Base-by-base conservation (phyloP, 371 early-diverging fungal genomes). In the Dichotomocladium elegans region DNA sequence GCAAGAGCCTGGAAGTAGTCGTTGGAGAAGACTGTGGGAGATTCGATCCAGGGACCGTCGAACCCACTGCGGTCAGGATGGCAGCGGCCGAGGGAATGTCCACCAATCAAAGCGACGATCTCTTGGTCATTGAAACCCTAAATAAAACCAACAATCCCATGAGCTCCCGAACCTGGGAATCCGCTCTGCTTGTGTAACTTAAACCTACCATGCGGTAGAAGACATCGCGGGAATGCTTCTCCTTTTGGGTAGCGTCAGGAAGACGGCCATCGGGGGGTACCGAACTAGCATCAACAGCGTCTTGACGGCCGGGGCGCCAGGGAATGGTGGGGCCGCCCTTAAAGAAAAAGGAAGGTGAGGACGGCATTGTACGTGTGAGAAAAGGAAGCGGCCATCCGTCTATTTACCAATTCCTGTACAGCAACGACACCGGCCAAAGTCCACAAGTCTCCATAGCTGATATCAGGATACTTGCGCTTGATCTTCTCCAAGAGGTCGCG, bases 41-140 rank as follows among this genome's bases (percentile, higher is more conserved):
- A 83, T 61, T 87, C 82, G 50, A 88, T 89, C 96, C 96, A 96
- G 82, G 95, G 46, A 87, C 98, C 50, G 1, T 90, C 88, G 58
- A 80, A 96, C 14, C 98, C 98, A 55, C 86, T 85, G 51, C 95
- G 89, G 55, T 88, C 87, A 43, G 82, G 57, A 70, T 97, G 98
- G 79, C 95, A 95, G 53, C 96, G 84, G 17, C 98, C 98, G n/a
- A 97, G 68, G n/a, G 90, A 83, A 72, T 97, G 98, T 29, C 90
- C 96, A 26, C 98, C 98, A n/a, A 77, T 45, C 47, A 97, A 81
- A 10, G 95, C 95, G 48, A 91, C 91, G 61, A 94, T 94, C 64
- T 97, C 98, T 67, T 90, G 94, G 74, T 96, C 97, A 72, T 91
- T 84, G 73, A 96, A 93, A 34, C 93, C 92, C 70, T 71, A 60